These are phyloP conservation scores for Penicillium freii DNA, from an alignment of 2,329 filamentous ascomycete genomes.

Conservation along the genomic window DNA sequence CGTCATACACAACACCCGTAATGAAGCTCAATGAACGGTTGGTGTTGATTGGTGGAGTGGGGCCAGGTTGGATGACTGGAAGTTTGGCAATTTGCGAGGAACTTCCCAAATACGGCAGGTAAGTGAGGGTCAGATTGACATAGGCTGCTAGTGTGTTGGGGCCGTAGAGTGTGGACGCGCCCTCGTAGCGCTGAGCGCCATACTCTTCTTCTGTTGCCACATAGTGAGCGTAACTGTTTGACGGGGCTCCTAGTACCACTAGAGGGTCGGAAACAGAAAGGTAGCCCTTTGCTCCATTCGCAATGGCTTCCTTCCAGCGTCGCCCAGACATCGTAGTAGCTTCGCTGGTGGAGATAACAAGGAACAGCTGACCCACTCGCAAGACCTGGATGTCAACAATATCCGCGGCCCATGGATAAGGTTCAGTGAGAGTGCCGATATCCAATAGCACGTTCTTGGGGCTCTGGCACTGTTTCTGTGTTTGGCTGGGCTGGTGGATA, in stretches of 20 bases:
- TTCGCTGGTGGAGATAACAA: conserved; percentile 82
- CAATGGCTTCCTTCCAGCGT: conserved; percentile 74
- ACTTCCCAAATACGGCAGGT: conserved; percentile 64
- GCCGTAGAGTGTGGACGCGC: conserved; percentile 87
- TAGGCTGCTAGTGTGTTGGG: conserved; percentile 79
- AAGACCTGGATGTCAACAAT: conserved; percentile 85
- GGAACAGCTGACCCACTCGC: conserved; percentile 77
- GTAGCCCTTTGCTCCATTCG: conserved; percentile 52
- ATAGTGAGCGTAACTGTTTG: conserved; percentile 88
- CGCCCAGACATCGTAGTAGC: conserved; percentile 90
- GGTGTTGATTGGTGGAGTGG: conserved; percentile 73
- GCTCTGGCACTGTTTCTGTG: conserved; percentile 72
- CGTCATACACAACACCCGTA: conserved; percentile 72
- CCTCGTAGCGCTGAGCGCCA: conserved; percentile 83
- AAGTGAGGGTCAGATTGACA: conserved; percentile 77
- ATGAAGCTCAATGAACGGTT: conserved; percentile 77
- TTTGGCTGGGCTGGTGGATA: conserved; percentile 66
- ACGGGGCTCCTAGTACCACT: conserved; percentile 84
- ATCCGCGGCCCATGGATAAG: conserved; percentile 88
- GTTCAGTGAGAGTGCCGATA: conserved; percentile 72
- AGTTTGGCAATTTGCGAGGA: conserved; percentile 40
- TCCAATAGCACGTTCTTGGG: conserved; percentile 85
- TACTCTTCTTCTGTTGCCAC: conserved; percentile 79
- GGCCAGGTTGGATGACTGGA: conserved; percentile 52
- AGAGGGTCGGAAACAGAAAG: conserved; percentile 56